Base-by-base conservation (phyloP, 257 asterid species). In the Capsicum pubescens region DNA sequence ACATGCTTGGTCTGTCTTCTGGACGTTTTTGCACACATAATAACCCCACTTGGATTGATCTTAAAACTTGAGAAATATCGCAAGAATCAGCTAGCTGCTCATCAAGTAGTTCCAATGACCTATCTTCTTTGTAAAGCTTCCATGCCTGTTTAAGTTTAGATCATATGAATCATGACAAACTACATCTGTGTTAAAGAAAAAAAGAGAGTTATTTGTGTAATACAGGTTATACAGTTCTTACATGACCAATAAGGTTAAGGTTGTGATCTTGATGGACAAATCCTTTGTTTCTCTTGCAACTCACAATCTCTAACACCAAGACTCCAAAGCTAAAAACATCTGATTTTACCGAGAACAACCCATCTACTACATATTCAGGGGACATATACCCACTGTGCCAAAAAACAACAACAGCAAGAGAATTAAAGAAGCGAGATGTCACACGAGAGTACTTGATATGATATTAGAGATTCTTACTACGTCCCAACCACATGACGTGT, bases 331-430 rank as follows among this genome's bases (percentile, higher is more conserved):
- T 39, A 39, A 39, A 39, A 3, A 39, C 42, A 39, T 39, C 42
- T 39, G 42, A 39, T 39, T 39, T 39, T 39, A 39, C 42, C 42
- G 42, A 87, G 78, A 87, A 87, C 36, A 66, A 13, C 48, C 90
- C 87, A 48, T 83, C 88, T 39, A 83, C 67, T 26, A 86, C 88
- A 54, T 87, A 85, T 85, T 87, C 90, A 9, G 90, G 90, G 54
- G 90, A 70, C 90, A 87, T 87, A 15, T 87, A 87, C 58, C 90
- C 90, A n/a, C 90, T 87, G 79, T 84, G 82, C 39, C 46, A 7
- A 15, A 39, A 39, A 39, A 3, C 42, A 0, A 46, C 19, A 71
- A 48, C 17, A 46, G 14, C 26, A 21, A 21, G n/a, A 39, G 42
- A 50, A 1, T 26, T 52, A 52, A 52, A 76, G 48, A 76, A 52